These are phyloP conservation scores for Saccharum officinarum DNA, from an alignment of 176 grass and related monocot species.

Conservation along the genomic window DNA sequence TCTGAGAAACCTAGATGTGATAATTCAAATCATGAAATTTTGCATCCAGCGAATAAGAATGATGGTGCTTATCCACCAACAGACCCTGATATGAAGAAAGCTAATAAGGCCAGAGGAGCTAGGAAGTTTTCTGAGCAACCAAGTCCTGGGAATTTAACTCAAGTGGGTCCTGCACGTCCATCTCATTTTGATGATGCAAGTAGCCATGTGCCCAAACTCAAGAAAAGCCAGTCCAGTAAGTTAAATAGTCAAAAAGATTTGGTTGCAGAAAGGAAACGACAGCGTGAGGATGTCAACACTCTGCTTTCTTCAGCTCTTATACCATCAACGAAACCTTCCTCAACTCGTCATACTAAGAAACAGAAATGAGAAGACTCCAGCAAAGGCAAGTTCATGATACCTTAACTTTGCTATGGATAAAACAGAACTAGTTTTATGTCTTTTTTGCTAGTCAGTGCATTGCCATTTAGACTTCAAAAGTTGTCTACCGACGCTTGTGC, in stretches of 20 bases:
- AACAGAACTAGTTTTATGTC: neutral
- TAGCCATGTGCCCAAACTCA: constrained; percentile 25
- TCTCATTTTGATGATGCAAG: constrained; percentile 40
- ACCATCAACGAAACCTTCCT: constrained; percentile 65
- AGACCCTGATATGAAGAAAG: constrained; percentile 42
- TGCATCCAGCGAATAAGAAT: constrained; percentile 16
- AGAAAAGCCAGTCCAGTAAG: constrained; percentile 40
- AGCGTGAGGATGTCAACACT: constrained; percentile 68
- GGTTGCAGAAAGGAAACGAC: constrained; percentile 70
- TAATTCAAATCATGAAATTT: constrained; percentile 29
- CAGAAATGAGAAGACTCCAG: constrained; percentile 27
- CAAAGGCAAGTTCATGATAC: constrained; percentile 44
- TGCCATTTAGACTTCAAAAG: constrained; percentile 11
- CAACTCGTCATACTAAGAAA: constrained; percentile 44
- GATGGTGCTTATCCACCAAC: constrained; percentile 25
- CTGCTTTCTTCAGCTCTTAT: constrained; percentile 79
- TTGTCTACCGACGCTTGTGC: neutral
- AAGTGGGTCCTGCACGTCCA: constrained; percentile 29
- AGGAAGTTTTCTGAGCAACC: constrained; percentile 51
- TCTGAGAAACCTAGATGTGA: constrained; percentile 43
- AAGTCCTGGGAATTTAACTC: constrained; percentile 39
- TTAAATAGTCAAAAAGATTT: constrained; percentile 41
- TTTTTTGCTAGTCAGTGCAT: neutral
- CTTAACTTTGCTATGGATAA: constrained; percentile 19
- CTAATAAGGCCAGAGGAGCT: constrained; percentile 37